Conservation (phyloP, 2,329 filamentous ascomycete genomes). For the Arthrobotrys conoides region DNA sequence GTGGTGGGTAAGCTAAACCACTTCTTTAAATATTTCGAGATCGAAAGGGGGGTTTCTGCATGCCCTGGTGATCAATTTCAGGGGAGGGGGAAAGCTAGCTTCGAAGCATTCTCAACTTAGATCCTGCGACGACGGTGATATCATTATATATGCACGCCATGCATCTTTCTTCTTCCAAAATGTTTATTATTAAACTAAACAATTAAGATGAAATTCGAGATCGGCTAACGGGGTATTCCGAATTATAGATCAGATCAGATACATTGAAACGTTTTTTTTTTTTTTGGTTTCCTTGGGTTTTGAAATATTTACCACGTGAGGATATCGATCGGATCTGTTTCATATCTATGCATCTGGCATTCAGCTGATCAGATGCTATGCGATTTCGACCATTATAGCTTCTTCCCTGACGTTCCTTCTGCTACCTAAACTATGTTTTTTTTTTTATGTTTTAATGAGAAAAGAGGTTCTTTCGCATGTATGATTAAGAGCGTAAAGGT, state of each 20-base stretch:
- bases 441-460: not conserved
- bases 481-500: not conserved
- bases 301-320: too few species aligned
- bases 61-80: not conserved
- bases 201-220: too few species aligned
- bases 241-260: too few species aligned
- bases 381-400: not conserved
- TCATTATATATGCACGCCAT: too few species aligned
- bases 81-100: not conserved
- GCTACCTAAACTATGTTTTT: not conserved
- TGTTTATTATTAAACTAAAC: too few species aligned
- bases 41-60: not conserved
- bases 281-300: too few species aligned
- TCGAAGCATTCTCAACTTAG: not conserved
- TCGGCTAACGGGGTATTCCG: too few species aligned
- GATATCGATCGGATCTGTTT: too few species aligned
- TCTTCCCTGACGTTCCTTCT: too few species aligned
- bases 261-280: too few species aligned
- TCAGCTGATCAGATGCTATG: not conserved
- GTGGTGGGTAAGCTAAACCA: not conserved
- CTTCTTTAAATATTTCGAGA: too few species aligned
- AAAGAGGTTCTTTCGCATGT: not conserved
- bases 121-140: slow-evolving; percentile 9
- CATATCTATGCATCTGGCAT: slow-evolving; percentile 4
- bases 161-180: too few species aligned